Percentiles rank a stretch among this genome's conserved stretches.
Evolutionary conservation across 2,329 filamentous ascomycete species (phyloP).

Genomic region (Chaetomiaceae sp.): DNA sequence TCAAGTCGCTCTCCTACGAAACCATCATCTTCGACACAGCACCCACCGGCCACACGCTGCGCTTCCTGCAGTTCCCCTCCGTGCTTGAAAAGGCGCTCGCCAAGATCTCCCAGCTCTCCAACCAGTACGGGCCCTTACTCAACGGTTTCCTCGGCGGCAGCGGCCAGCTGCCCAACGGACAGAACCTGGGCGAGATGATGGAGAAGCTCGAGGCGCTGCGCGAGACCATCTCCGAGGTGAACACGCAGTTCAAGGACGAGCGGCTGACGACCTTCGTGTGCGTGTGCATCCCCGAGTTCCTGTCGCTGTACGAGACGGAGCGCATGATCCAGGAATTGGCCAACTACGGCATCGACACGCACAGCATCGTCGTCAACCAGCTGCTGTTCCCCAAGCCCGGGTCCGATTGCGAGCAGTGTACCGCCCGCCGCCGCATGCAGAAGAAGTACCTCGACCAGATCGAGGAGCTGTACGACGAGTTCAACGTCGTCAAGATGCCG

Average conservation of each 20-base stretch:
- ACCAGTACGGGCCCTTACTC: slow-evolving; percentile 91
- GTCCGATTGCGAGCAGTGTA: slow-evolving; percentile 90
- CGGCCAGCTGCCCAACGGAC: slow-evolving; percentile 71
- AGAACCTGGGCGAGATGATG: slow-evolving; percentile 85
- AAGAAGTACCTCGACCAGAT: slow-evolving; percentile 99
- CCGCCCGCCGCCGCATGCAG: slow-evolving; percentile 93
- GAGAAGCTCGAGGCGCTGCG: slow-evolving; percentile 91
- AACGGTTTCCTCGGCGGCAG: slow-evolving; percentile 82
- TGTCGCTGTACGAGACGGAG: slow-evolving; percentile 96
- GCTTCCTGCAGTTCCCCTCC: slow-evolving; percentile 96
- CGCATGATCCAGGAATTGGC: slow-evolving; percentile 98
- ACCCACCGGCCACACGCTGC: slow-evolving; percentile 93
- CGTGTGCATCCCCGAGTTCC: slow-evolving; percentile 95
- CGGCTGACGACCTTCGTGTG: slow-evolving; percentile 95
- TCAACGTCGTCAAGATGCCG: slow-evolving; percentile 98
- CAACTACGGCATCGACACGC: slow-evolving; percentile 90
- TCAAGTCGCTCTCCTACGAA: slow-evolving; percentile 97
- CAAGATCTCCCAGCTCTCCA: slow-evolving; percentile 89
- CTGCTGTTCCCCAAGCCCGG: slow-evolving; percentile 83
- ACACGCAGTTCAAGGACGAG: slow-evolving; percentile 96
- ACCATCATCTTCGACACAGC: slow-evolving; percentile 99
- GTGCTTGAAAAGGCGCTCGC: slow-evolving; percentile 98
- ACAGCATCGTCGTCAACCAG: slow-evolving; percentile 97
- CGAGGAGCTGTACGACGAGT: slow-evolving; percentile 96
- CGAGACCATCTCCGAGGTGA: slow-evolving; percentile 90